These are phyloP conservation scores for Staphylotrichum tortipilum DNA, from an alignment of 495 filamentous ascomycete genomes.

Conservation along the genomic window DNA sequence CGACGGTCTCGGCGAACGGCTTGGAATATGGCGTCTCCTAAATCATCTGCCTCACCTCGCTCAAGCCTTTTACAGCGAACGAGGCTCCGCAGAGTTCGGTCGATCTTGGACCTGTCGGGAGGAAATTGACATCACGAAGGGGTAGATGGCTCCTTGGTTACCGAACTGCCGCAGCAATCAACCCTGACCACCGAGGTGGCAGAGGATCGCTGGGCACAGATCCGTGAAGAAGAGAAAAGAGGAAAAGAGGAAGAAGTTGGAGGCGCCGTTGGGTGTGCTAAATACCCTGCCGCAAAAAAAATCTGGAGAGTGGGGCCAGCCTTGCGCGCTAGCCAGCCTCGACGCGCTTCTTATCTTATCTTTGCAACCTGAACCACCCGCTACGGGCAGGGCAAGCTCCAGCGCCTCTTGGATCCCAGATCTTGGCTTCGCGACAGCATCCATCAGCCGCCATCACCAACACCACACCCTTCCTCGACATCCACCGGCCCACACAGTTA, in stretches of 20 bases:
- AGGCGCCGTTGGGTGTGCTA: constrained; percentile 1
- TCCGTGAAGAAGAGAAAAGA: constrained; percentile 52
- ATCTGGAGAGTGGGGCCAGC: constrained; percentile 18
- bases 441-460: background rate
- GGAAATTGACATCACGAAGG: constrained; percentile 76
- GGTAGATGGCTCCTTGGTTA: constrained; percentile 68
- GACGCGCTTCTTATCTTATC: constrained; percentile 23
- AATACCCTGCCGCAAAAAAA: constrained; percentile 22
- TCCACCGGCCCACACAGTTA: constrained; percentile 12
- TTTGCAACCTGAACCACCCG: background rate
- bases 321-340: background rate
- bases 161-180: constrained; percentile 75
- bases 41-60: constrained; percentile 43
- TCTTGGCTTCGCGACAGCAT: constrained; percentile 4
- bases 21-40: constrained; percentile 77
- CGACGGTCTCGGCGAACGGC: constrained; percentile 76
- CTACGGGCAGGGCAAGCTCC: background rate
- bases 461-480: background rate
- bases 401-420: background rate
- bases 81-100: constrained; percentile 49
- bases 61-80: constrained; percentile 53
- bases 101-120: constrained; percentile 87
- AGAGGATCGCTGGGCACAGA: constrained; percentile 77
- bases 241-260: constrained; percentile 17
- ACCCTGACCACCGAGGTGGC: constrained; percentile 54